These are phyloP conservation scores for Fennellomyces sp. DNA, from an alignment of 371 early-diverging fungal genomes.

Conservation along the genomic window DNA sequence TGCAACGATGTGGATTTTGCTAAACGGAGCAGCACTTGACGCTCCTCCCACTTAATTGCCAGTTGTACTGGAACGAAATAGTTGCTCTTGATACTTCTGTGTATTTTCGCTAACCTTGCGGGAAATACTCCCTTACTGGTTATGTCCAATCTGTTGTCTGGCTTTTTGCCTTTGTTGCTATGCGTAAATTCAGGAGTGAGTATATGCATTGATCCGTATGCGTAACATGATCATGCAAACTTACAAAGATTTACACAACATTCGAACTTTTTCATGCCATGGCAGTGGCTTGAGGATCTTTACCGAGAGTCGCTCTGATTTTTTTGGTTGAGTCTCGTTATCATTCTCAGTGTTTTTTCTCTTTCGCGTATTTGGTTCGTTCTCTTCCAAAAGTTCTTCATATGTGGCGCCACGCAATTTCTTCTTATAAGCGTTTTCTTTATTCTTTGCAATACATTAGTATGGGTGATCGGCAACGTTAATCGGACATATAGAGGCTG, in stretches of 20 bases:
- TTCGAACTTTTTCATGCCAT: neutral
- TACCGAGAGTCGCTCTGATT: neutral
- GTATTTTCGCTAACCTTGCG: neutral
- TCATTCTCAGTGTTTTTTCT: neutral
- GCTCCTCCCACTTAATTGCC: too few species aligned
- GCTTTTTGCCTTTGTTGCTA: neutral
- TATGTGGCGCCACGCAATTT: neutral
- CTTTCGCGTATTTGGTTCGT: neutral
- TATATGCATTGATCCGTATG: neutral
- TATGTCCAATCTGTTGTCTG: neutral
- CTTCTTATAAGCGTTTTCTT: neutral
- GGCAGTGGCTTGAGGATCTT: neutral
- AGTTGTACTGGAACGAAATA: too few species aligned
- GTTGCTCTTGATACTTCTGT: neutral
- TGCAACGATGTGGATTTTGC: too few species aligned
- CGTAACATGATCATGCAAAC: neutral
- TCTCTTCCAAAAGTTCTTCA: neutral
- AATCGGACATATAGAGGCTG: neutral
- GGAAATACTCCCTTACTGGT: neutral
- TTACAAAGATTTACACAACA: neutral
- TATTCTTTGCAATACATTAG: neutral
- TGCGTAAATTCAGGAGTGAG: neutral
- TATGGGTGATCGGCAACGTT: neutral
- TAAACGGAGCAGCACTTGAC: too few species aligned
- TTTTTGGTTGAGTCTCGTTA: neutral